These are phyloP conservation scores for Stachybotrys chartarum DNA, from an alignment of 2,329 filamentous ascomycete genomes.

Conservation along the genomic window DNA sequence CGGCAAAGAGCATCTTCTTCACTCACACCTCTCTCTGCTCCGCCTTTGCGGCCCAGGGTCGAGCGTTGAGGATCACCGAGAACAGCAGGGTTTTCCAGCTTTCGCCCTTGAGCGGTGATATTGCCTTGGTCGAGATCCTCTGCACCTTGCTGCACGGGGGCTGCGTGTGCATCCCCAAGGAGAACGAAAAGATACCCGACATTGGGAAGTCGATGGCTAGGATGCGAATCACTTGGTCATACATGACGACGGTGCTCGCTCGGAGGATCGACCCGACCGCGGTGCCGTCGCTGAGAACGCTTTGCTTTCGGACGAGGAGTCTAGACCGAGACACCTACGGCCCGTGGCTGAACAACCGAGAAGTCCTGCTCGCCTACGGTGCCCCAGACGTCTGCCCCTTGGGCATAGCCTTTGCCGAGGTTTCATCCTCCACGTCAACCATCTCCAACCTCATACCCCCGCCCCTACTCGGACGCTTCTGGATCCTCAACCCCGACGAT, in stretches of 20 bases:
- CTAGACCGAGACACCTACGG: conserved; percentile 41
- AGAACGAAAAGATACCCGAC: conserved; percentile 40
- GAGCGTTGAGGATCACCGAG: conserved; percentile 39
- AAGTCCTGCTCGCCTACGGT: conserved; percentile 44
- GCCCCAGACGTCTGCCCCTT: conserved; percentile 44
- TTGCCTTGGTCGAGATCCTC: conserved; percentile 43
- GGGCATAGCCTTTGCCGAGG: conserved; percentile 40
- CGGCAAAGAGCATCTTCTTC: conserved; percentile 53
- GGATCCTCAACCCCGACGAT: conserved; percentile 46
- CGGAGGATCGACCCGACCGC: conserved; percentile 29
- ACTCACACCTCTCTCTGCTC: conserved; percentile 53
- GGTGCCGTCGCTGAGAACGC: conserved; percentile 29
- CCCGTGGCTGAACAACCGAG: conserved; percentile 37
- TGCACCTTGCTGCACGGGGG: conserved; percentile 48
- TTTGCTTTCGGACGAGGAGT: conserved; percentile 41
- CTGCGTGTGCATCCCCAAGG: conserved; percentile 50
- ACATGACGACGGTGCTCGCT: conserved; percentile 54
- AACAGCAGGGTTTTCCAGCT: conserved; percentile 50
- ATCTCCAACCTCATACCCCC: conserved; percentile 35
- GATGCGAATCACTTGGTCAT: conserved; percentile 44
- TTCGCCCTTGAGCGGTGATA: conserved; percentile 47
- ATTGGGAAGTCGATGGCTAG: conserved; percentile 40
- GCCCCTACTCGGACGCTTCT: conserved; percentile 41
- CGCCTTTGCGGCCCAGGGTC: conserved; percentile 41
- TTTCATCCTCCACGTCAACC: conserved; percentile 22